Percentiles rank a stretch among this genome's conserved stretches.
Conservation (phyloP, 2,329 filamentous ascomycete species). For the Aquanectria penicillioides region DNA sequence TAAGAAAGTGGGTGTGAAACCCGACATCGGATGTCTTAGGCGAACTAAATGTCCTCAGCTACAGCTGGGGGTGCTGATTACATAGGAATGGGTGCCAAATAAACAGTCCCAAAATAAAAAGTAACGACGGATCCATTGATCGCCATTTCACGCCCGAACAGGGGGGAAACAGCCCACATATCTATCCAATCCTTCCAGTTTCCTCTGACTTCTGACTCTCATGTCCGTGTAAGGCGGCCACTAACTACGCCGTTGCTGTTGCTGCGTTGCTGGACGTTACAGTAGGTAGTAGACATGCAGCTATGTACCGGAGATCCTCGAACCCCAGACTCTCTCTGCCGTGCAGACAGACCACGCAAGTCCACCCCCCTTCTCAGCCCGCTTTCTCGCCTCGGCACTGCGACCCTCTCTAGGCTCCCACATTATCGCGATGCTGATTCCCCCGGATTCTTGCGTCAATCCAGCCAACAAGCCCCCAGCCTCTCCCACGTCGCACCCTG, state of each 20-base stretch:
- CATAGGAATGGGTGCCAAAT: neutral
- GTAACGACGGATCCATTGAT: conserved; percentile 1
- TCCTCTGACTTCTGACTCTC: too few species aligned
- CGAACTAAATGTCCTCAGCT: too few species aligned
- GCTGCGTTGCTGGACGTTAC: too few species aligned
- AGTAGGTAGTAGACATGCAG: too few species aligned
- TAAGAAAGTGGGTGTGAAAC: too few species aligned
- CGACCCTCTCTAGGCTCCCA: conserved; percentile 27
- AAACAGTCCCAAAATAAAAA: neutral
- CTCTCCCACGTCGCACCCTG: conserved; percentile 10
- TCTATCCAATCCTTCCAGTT: neutral
- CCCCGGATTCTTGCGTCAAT: conserved; percentile 13
- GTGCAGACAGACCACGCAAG: too few species aligned
- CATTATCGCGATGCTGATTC: conserved; percentile 30
- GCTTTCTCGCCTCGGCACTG: conserved; percentile 4
- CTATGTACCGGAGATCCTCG: too few species aligned
- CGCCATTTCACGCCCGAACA: neutral
- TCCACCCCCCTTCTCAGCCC: neutral
- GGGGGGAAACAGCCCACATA: neutral
- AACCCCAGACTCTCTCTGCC: neutral
- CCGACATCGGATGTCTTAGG: too few species aligned
- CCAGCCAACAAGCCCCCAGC: neutral
- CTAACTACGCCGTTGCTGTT: too few species aligned
- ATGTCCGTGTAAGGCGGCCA: too few species aligned
- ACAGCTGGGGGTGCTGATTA: neutral